Percentiles rank a stretch among this genome's conserved stretches.
phyloP scores from a whole-genome alignment of 2,329 filamentous ascomycete genomes.

The Hypomyces perniciosus region DNA sequence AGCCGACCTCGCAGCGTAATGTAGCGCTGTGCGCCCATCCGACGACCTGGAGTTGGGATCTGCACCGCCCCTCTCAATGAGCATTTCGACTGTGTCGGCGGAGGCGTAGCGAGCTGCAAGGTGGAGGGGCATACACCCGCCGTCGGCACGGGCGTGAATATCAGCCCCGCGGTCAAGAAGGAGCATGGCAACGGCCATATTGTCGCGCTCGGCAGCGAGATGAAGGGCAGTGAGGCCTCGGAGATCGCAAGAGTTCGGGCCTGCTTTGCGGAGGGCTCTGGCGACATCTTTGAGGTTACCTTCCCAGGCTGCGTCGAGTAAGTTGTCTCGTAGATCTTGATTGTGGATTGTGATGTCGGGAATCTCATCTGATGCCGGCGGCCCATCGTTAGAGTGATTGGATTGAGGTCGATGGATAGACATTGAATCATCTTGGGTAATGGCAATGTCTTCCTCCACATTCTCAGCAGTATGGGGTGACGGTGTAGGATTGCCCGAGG shows the following conservation, averaged over 20 bases:
- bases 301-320: conserved; percentile 29
- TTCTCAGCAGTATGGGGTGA: background rate
- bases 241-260: conserved; percentile 22
- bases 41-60: conserved; percentile 23
- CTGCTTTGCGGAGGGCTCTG: conserved; percentile 20
- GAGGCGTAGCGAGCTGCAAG: conserved; percentile 26
- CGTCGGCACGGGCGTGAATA: conserved; percentile 21
- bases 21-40: conserved; percentile 27
- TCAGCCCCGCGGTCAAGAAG: conserved; percentile 25
- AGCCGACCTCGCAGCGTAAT: conserved; percentile 27
- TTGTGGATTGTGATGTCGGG: background rate
- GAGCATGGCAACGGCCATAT: conserved; percentile 29
- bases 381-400: no score
- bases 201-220: conserved; percentile 26
- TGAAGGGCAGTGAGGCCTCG: conserved; percentile 27
- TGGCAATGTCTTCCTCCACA: background rate
- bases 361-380: background rate
- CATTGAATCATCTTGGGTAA: no score
- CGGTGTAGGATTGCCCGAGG: background rate
- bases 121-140: conserved; percentile 27
- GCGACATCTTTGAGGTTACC: conserved; percentile 23
- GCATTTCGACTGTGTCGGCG: conserved; percentile 25
- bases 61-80: conserved; percentile 25
- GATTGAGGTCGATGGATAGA: no score
- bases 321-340: conserved; percentile 17